Conservation (phyloP, 768 basidiomycete genomes). For the Suillus subluteus region DNA sequence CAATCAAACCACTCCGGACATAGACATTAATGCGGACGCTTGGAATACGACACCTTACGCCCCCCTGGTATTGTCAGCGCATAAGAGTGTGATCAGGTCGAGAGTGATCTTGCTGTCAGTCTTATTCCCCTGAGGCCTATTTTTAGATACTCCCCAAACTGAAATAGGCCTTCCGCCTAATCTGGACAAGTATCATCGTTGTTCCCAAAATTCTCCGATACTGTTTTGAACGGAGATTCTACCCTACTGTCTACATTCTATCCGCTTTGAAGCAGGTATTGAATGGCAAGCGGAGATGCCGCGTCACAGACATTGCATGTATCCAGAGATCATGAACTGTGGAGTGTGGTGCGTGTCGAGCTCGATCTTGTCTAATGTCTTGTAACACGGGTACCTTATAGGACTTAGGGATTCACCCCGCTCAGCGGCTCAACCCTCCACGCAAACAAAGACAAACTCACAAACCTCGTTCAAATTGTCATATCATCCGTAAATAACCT, state of each 20-base stretch:
- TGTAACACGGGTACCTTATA: not conserved
- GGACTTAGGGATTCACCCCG: conserved; percentile 69
- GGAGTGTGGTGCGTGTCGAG: conserved; percentile 58
- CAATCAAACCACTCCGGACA: conserved; percentile 54
- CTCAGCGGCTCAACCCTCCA: conserved; percentile 37
- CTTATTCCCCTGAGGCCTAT: conserved; percentile 47
- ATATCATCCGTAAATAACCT: conserved; percentile 8
- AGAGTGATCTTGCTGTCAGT: conserved; percentile 53
- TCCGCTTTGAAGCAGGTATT: conserved; percentile 78
- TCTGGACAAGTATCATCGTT: conserved; percentile 32
- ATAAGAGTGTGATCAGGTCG: conserved; percentile 84
- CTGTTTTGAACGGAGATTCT: conserved; percentile 37
- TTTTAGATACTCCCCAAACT: conserved; percentile 70
- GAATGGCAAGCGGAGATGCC: conserved; percentile 58
- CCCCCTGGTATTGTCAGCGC: conserved; percentile 66
- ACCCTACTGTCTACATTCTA: conserved; percentile 73
- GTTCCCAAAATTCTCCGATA: conserved; percentile 33
- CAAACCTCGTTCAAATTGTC: conserved; percentile 26
- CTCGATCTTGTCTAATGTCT: no score
- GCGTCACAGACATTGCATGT: conserved; percentile 72
- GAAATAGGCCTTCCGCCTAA: conserved; percentile 69
- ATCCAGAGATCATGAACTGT: conserved; percentile 96
- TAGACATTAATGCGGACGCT: not conserved
- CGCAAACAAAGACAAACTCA: not conserved
- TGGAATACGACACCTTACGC: conserved; percentile 72